Evolutionary conservation across 345 rosid species (phyloP).

Genomic region (Mangifera indica): DNA sequence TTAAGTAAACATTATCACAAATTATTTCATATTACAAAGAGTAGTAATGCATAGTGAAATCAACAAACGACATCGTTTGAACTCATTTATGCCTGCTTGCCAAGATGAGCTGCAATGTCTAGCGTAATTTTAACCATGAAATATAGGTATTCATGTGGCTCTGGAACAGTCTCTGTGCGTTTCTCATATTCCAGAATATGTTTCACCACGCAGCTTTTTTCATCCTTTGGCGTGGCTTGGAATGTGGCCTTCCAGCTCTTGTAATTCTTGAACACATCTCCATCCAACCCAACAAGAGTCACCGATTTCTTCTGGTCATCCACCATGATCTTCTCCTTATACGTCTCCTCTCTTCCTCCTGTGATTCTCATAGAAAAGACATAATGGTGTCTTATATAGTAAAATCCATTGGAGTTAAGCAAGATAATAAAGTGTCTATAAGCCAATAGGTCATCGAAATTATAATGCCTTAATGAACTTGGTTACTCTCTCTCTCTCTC

Average conservation of each 20-base stretch:
- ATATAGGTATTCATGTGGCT: constrained; percentile 25
- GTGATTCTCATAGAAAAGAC: neutral
- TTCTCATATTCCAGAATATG: constrained; percentile 32
- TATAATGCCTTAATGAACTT: too few relatives aligned
- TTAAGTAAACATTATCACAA: too few relatives aligned
- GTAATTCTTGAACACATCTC: constrained; percentile 28
- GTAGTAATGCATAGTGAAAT: too few relatives aligned
- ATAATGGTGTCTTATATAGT: too few relatives aligned
- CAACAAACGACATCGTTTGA: too few relatives aligned
- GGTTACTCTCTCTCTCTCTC: too few relatives aligned
- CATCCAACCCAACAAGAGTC: constrained; percentile 28
- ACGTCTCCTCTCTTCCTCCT: constrained; percentile 28
- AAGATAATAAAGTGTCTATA: too few relatives aligned
- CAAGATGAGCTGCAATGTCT: constrained; percentile 23
- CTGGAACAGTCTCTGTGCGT: constrained; percentile 19
- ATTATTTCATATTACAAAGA: too few relatives aligned
- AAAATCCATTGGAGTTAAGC: too few relatives aligned
- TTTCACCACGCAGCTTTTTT: constrained; percentile 9
- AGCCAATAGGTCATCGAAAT: too few relatives aligned
- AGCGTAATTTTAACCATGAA: neutral
- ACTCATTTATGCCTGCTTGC: neutral
- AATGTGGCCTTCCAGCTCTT: constrained; percentile 23
- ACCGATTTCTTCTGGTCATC: constrained; percentile 27
- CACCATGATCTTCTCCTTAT: constrained; percentile 26
- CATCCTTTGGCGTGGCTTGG: constrained; percentile 9